Conservation (phyloP, 108 stramenopile species). For the Seminavis robusta region DNA sequence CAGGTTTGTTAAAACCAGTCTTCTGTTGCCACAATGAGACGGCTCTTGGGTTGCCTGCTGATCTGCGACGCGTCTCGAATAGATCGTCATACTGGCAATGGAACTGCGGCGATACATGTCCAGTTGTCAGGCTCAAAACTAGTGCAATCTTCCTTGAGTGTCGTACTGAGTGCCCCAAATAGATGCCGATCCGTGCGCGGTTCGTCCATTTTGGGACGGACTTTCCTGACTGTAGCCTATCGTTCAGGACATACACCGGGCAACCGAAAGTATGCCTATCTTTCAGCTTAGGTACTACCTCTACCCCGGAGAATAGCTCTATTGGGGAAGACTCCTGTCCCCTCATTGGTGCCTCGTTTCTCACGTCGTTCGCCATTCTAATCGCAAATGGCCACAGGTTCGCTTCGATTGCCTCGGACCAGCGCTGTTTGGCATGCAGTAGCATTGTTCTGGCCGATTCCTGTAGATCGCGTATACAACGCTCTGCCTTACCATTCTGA, state of each 20-base stretch:
- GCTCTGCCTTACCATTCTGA: constrained; percentile 48
- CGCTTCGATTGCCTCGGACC: constrained; percentile 25
- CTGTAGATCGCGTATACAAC: constrained; percentile 31
- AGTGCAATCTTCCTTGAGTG: constrained; percentile 11
- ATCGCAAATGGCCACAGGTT: constrained; percentile 57
- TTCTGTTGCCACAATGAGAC: no score
- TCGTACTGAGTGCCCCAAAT: constrained; percentile 22
- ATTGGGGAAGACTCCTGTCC: constrained; percentile 1
- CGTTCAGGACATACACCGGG: constrained; percentile 8
- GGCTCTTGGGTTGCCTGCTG: no score
- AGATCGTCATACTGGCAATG: constrained; percentile 19
- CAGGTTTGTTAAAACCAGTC: no score
- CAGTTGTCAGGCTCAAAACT: constrained; percentile 17
- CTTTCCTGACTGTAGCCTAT: neutral
- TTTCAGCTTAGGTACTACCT: neutral
- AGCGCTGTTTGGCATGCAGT: constrained; percentile 34
- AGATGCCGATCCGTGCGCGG: constrained; percentile 24
- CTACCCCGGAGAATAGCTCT: constrained; percentile 9
- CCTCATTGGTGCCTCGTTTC: constrained; percentile 9
- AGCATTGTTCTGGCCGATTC: constrained; percentile 43
- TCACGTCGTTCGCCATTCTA: constrained; percentile 23
- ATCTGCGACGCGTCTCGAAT: constrained; percentile 22
- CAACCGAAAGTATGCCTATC: constrained; percentile 31
- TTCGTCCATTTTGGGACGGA: constrained; percentile 33
- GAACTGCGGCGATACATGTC: constrained; percentile 30